Base-by-base conservation (phyloP, 2,329 filamentous ascomycete species). In the Ophiostoma angusticollis region DNA sequence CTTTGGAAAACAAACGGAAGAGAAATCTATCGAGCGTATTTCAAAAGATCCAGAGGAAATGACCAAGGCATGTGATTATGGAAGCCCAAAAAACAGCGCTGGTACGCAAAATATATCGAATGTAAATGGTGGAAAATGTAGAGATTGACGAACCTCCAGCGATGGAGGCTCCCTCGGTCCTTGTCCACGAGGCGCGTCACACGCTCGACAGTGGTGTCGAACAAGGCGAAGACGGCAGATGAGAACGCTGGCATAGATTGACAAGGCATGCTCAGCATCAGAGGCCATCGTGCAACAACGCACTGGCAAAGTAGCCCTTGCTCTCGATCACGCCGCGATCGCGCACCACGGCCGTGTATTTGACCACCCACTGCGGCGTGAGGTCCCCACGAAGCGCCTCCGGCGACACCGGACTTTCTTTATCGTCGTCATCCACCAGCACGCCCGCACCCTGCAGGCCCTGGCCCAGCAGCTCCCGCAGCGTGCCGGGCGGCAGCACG, bases 291-390 rank as follows among this genome's bases (percentile, higher is more conserved):
- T 65, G 63, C 47, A 91, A 59, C 54, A 85, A 79, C 3, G 87
- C 89, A 16, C 78, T 76, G 1, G 89, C 89, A 65, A 95, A 95
- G 60, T 95, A 96, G 7, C 91, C 91, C 66, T 96, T 98, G 56
- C 91, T 94, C 67, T 98, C 91, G 48, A 98, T 89, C 8, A 98
- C 91, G 12, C 91, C 91, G 39, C 91, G 71, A 56, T 96, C 82
- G 58, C 83, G 82, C 29, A 96, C 84, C 42, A 96, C 89, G 1
- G 91, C 91, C 27, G 89, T 95, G 57, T 98, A 98, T 57, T 96
- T 93, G 49, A 89, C 80, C 21, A 96, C 91, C 89, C 91, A 98
- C 56, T 89, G 78, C 21, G 91, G 87, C 42, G 75, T 72, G 35
- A 96, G 70, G 47, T 94, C 78, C 5, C 85, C 87, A 49, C 72